Evolutionary conservation across 441 rosid species (phyloP).

Genomic region (Aleurites moluccanus): DNA sequence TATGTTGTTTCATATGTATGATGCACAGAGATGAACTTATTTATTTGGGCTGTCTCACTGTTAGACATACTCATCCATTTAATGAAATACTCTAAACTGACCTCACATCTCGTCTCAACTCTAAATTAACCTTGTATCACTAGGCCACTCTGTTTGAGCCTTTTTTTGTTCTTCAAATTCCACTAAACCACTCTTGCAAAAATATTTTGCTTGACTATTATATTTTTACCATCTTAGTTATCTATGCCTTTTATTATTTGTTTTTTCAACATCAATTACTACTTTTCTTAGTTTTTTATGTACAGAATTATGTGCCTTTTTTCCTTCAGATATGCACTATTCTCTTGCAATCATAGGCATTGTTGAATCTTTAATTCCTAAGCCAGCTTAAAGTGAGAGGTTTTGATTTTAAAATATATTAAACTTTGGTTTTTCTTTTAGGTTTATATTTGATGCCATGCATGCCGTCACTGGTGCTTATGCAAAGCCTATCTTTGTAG

Average conservation of each 20-base stretch:
- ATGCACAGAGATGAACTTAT: not conserved
- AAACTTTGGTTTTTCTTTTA: slow-evolving; percentile 29
- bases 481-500: slow-evolving; percentile 91
- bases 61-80: not conserved
- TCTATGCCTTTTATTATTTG: not conserved
- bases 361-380: slow-evolving; percentile 11
- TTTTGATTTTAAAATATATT: slow-evolving; percentile 20
- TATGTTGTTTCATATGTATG: not conserved
- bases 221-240: not conserved
- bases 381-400: not conserved
- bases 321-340: not conserved
- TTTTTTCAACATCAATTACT: not conserved
- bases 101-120: slow-evolving; percentile 6
- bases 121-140: not conserved
- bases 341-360: not conserved
- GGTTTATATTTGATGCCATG: slow-evolving; percentile 95
- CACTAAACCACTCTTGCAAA: not conserved
- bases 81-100: not conserved
- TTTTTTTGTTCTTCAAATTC: not conserved
- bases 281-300: not conserved
- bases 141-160: not conserved
- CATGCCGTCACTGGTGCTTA: slow-evolving; percentile 98
- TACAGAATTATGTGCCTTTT: not conserved
- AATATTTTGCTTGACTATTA: not conserved
- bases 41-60: not conserved